Evolutionary conservation across 805 yeast species (phyloP).

Genomic region (Pichia phayaonensis): DNA sequence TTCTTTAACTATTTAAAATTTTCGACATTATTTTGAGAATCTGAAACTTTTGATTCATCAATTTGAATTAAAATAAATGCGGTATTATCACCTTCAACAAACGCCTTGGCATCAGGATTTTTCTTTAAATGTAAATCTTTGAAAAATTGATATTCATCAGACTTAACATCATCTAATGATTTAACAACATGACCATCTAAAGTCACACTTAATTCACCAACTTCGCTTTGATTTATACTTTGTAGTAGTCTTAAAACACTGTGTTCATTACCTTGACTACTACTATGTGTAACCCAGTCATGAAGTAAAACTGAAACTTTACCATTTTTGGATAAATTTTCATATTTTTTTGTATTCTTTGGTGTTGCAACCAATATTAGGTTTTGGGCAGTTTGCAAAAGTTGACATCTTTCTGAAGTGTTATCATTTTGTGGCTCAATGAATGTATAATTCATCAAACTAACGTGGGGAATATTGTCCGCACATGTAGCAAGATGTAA

Average conservation of each 20-base stretch:
- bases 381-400: constrained; percentile 14
- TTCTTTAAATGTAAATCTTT: constrained; percentile 52
- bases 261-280: constrained; percentile 17
- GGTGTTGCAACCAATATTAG: constrained; percentile 64
- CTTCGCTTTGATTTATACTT: constrained; percentile 69
- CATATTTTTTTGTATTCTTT: constrained; percentile 62
- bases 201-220: constrained; percentile 77
- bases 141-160: constrained; percentile 50
- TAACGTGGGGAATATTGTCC: constrained; percentile 68
- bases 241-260: constrained; percentile 53
- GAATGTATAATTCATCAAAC: constrained; percentile 86
- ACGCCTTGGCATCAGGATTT: constrained; percentile 64
- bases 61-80: constrained; percentile 62
- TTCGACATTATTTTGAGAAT: constrained; percentile 54
- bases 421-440: constrained; percentile 33
- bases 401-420: neutral
- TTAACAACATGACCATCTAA: constrained; percentile 59
- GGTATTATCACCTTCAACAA: constrained; percentile 54
- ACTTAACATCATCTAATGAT: constrained; percentile 35
- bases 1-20: constrained; percentile 6
- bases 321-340: constrained; percentile 63
- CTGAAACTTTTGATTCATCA: constrained; percentile 69
- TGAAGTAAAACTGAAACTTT: constrained; percentile 78
- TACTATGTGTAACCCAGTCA: constrained; percentile 66
- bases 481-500: constrained; percentile 80